Base-by-base conservation (phyloP, 2,329 filamentous ascomycete genomes). In the Thelonectria olida region DNA sequence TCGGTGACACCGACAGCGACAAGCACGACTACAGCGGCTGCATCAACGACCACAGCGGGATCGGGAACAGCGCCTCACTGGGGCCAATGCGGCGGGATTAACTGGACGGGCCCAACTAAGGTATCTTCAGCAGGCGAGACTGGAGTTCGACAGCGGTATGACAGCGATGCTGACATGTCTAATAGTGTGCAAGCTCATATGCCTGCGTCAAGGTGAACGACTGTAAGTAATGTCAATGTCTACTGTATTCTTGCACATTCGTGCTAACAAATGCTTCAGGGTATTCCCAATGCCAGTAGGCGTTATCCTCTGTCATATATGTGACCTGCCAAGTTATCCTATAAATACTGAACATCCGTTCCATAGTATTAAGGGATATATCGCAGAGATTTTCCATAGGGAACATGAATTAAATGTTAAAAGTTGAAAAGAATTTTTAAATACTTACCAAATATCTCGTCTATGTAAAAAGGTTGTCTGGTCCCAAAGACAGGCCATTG, bases 1-100 rank as follows among this genome's bases (percentile, higher is more conserved):
- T 3, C n/a, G 0, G 17, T 48, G 12, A 64, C 25, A 38, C 38
- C 20, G 5, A 50, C 9, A 3, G 55, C 62, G 17, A 58, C 62
- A 60, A 57, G 49, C 15, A 61, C 50, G n/a, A 39, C 54, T 1
- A 45, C 54, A 2, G 17, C 55, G 1, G 41, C 36, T 6, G 13
- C 10, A 27, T 50, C 60, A 20, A 62, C 61, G 17, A n/a, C 34
- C 5, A 64, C 66, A 23, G n/a, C 51, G 13, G 12, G 57, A 22
- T 51, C 60, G 1, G 62, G 17, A 1, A 62, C 27, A 10, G 62
- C 45, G 8, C 65, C 66, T 3, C 65, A 28, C n/a, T 67, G 66
- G 66, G 63, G 65, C 4, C 66, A 67, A 47, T 68, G 66, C 22
- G 66, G 65, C 2, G 66, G 66, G 1, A 20, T 47, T 3, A 41